phyloP scores from a whole-genome alignment of 1,284 basidiomycete species.

The Hymenochaete sp. region DNA sequence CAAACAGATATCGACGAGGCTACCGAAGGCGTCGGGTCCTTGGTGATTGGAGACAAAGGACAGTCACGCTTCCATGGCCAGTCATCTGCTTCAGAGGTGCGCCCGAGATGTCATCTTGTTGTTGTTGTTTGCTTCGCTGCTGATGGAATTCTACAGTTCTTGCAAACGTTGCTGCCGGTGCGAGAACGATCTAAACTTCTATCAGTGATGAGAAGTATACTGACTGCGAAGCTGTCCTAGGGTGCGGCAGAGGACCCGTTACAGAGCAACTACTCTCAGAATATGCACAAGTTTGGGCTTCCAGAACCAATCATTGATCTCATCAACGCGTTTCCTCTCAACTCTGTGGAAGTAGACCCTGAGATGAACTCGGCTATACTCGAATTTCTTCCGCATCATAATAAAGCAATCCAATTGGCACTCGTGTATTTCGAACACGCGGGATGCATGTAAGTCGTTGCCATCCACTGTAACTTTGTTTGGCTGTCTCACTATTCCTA shows the following conservation, averaged over 20 bases:
- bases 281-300: conserved; percentile 26
- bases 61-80: conserved; percentile 41
- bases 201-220: neutral
- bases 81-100: conserved; percentile 39
- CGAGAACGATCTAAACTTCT: conserved; percentile 18
- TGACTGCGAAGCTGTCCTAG: conserved; percentile 12
- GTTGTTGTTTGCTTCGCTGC: conserved; percentile 6
- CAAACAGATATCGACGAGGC: too few relatives aligned
- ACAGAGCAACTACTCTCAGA: conserved; percentile 2
- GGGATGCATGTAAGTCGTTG: conserved; percentile 39
- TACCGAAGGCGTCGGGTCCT: conserved; percentile 31
- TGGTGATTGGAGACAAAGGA: conserved; percentile 38
- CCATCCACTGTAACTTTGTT: conserved; percentile 1
- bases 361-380: conserved; percentile 32
- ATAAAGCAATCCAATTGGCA: conserved; percentile 32
- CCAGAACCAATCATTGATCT: conserved; percentile 37
- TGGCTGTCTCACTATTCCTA: neutral
- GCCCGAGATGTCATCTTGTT: conserved; percentile 9
- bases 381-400: conserved; percentile 33
- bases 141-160: conserved; percentile 28
- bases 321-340: conserved; percentile 42
- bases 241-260: conserved; percentile 22
- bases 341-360: conserved; percentile 30
- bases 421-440: conserved; percentile 36
- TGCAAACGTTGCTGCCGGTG: conserved; percentile 37